phyloP scores from a whole-genome alignment of 306 rosid species.

The Trifolium pratense region DNA sequence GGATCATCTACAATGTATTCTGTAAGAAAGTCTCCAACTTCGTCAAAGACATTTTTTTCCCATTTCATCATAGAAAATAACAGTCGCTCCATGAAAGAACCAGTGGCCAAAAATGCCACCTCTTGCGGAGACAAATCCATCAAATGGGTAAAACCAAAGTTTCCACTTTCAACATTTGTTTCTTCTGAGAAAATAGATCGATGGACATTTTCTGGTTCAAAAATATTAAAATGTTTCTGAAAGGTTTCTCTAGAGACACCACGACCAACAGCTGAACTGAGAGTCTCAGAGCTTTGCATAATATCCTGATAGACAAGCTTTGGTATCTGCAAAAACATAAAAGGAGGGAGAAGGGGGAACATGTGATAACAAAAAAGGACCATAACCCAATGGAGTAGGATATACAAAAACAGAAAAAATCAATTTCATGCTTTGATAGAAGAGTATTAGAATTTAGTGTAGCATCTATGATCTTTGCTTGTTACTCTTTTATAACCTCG shows the following conservation, averaged over 20 bases:
- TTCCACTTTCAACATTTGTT: conserved; percentile 57
- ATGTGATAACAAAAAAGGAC: conserved; percentile 6
- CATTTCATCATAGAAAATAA: conserved; percentile 76
- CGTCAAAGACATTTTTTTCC: conserved; percentile 65
- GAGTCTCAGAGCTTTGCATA: conserved; percentile 58
- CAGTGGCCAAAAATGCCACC: conserved; percentile 76
- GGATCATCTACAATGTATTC: conserved; percentile 61
- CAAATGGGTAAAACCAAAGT: conserved; percentile 85
- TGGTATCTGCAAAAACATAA: conserved; percentile 62
- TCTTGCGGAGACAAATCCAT: conserved; percentile 86
- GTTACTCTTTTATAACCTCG: neutral
- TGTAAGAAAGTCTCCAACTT: conserved; percentile 57
- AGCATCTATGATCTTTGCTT: too few species aligned
- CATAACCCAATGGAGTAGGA: conserved; percentile 4
- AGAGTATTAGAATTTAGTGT: neutral
- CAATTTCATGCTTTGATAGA: conserved; percentile 9
- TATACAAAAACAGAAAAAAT: neutral
- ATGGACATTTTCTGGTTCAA: conserved; percentile 69
- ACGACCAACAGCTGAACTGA: conserved; percentile 57
- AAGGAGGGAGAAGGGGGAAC: neutral
- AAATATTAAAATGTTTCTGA: conserved; percentile 67
- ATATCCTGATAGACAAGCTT: conserved; percentile 74
- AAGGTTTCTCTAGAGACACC: conserved; percentile 67
- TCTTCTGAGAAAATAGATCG: conserved; percentile 66
- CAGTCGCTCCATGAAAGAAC: conserved; percentile 77